Conservation (phyloP, 805 yeast species). For the Starmera caribaea region DNA sequence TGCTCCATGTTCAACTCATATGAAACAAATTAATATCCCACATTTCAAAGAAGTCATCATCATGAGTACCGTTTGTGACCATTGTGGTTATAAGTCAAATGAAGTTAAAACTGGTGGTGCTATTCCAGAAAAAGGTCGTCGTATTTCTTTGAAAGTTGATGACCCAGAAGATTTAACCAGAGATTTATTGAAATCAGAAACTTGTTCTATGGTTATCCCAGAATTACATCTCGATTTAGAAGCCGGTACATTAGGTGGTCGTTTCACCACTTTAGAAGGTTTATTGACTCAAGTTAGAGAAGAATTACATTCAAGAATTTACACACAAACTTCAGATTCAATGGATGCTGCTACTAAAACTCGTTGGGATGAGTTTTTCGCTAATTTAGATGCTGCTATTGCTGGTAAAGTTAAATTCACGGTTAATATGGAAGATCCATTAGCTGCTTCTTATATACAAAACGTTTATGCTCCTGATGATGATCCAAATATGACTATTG, state of each 20-base stretch:
- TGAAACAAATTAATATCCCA: constrained; percentile 95
- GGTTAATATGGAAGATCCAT: constrained; percentile 83
- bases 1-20: constrained; percentile 78
- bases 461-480: constrained; percentile 98
- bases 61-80: constrained; percentile 89
- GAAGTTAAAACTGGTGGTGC: constrained; percentile 99
- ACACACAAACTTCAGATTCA: constrained; percentile 79
- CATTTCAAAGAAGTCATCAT: constrained; percentile 96
- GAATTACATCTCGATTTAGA: constrained; percentile 85
- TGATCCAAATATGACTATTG: constrained; percentile 91
- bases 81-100: constrained; percentile 92
- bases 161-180: constrained; percentile 87
- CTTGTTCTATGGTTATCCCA: constrained; percentile 79
- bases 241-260: constrained; percentile 95
- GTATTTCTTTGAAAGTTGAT: constrained; percentile 60
- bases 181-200: constrained; percentile 90
- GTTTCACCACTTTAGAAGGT: constrained; percentile 97
- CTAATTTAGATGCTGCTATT: constrained; percentile 63
- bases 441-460: constrained; percentile 92
- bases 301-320: constrained; percentile 79
- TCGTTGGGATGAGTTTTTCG: constrained; percentile 81
- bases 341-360: constrained; percentile 70
- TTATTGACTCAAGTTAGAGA: constrained; percentile 80
- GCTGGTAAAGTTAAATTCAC: constrained; percentile 81
- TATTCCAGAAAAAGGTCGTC: constrained; percentile 78